Base-by-base conservation (phyloP, 1,139 yeast genomes). In the Pichia sp. region DNA sequence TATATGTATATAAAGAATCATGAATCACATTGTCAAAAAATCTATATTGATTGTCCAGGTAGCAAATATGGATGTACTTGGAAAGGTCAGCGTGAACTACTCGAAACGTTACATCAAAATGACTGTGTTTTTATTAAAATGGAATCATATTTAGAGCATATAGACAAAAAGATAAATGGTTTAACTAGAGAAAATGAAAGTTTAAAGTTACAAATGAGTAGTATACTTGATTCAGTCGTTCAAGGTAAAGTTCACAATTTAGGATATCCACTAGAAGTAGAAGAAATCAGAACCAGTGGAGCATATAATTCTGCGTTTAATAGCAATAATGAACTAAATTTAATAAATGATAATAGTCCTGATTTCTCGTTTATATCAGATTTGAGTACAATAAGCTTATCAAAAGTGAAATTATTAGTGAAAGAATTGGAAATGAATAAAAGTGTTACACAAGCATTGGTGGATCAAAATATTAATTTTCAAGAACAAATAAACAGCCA, bases 181-280 rank as follows among this genome's bases (percentile, higher is more conserved):
- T 54, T 74, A 11, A 63, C 61, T 42, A 55, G 53, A n/a, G 76
- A 74, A 49, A 74, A 74, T 53, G 60, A 57, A 36, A 54, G 60
- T 11, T 59, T 74, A 43, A 62, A 68, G 32, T 39, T 55, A 1
- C 81, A 76, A 56, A 65, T 78, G 40, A 69, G 75, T 44, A 70
- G 69, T 47, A 71, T 78, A 3, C 62, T 77, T 52, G 75, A 73
- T 56, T 73, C 76, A 44, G 67, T 76, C 6, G 66, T 74, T 4
- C 79, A 73, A 53, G 82, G 82, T 1, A 75, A 72, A 55, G 63
- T 77, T 34, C 73, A 79, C 6, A 77, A 77, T 55, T 60, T 76
- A 28, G 82, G 82, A 0, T 75, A 74, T 55, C 67, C 70, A 46
- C 73, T 75, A 47, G 70, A 72, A 30, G 8, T 50, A 11, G 54